phyloP scores from a whole-genome alignment of 2,329 filamentous ascomycete genomes.

The Pezicula carpinea region DNA sequence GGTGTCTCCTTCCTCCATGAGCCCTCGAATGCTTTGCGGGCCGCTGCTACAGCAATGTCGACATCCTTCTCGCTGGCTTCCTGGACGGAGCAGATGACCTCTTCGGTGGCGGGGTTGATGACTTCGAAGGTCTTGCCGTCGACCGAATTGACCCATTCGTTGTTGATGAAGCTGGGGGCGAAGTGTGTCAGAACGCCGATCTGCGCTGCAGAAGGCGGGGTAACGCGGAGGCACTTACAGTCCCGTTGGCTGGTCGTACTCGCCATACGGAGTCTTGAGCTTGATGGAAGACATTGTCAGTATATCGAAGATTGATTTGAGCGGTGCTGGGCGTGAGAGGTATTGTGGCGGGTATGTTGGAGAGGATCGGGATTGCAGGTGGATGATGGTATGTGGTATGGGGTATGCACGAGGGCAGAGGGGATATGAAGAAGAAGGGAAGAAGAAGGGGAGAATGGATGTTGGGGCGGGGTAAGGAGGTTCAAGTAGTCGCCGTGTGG shows the following conservation, averaged over 20 bases:
- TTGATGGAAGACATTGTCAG: slow-evolving; percentile 23
- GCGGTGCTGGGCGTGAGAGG: no score
- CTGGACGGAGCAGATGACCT: slow-evolving; percentile 75
- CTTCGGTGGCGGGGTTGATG: slow-evolving; percentile 82
- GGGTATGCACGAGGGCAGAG: not conserved
- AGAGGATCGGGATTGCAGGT: no score
- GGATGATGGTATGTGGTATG: no score
- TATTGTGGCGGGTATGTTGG: not conserved
- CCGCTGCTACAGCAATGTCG: slow-evolving; percentile 75
- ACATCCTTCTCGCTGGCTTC: slow-evolving; percentile 87
- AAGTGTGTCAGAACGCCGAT: not conserved
- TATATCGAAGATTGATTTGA: not conserved
- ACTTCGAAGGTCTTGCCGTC: slow-evolving; percentile 91
- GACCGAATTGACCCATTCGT: slow-evolving; percentile 78
- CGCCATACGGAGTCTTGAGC: slow-evolving; percentile 26
- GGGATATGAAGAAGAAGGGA: not conserved
- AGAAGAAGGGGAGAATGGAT: slow-evolving; percentile 4
- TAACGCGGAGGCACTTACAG: slow-evolving; percentile 34
- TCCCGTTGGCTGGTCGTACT: slow-evolving; percentile 30
- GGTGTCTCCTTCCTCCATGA: slow-evolving; percentile 66
- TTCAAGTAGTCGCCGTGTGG: no score
- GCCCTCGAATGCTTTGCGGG: slow-evolving; percentile 79
- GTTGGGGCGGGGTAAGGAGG: no score
- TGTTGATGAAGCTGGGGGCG: slow-evolving; percentile 66
- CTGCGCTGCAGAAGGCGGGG: not conserved